Evolutionary conservation across 495 filamentous ascomycete genomes (phyloP).

Genomic region (Chaetomium cochliodes): DNA sequence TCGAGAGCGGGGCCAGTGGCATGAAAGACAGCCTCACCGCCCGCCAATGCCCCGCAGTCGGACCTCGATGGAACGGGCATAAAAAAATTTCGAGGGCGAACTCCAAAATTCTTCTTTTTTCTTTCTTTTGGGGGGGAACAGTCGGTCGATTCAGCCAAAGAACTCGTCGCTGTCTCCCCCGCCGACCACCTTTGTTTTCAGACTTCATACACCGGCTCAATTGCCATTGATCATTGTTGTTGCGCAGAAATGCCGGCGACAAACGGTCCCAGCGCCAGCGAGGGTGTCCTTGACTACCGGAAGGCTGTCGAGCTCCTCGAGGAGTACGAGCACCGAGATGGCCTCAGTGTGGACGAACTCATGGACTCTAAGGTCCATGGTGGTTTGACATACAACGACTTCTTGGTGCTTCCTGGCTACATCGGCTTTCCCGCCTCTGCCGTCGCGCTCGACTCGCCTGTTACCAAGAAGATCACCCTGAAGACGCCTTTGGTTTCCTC

Average conservation of each 20-base stretch:
- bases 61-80: constrained; percentile 20
- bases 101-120: constrained; percentile 29
- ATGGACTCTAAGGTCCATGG: constrained; percentile 84
- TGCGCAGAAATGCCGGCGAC: constrained; percentile 60
- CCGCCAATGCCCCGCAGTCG: constrained; percentile 30
- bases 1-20: not conserved
- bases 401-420: constrained; percentile 58
- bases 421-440: constrained; percentile 85
- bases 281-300: constrained; percentile 48
- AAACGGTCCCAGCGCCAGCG: constrained; percentile 54
- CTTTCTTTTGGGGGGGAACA: constrained; percentile 41
- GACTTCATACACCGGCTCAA: constrained; percentile 8
- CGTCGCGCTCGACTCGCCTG: constrained; percentile 81
- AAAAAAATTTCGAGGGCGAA: constrained; percentile 31
- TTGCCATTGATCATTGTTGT: constrained; percentile 23
- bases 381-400: constrained; percentile 78
- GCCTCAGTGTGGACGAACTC: constrained; percentile 76
- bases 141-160: constrained; percentile 32
- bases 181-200: constrained; percentile 16
- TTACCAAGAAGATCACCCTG: constrained; percentile 89
- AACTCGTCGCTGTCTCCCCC: constrained; percentile 37
- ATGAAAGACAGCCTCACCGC: constrained; percentile 27
- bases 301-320: constrained; percentile 76
- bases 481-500: constrained; percentile 95
- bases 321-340: constrained; percentile 74